Evolutionary conservation across 352 stramenopile species (phyloP), one percentile per base, ranked within the genome.

Genomic region (Pythium aristosporum): DNA sequence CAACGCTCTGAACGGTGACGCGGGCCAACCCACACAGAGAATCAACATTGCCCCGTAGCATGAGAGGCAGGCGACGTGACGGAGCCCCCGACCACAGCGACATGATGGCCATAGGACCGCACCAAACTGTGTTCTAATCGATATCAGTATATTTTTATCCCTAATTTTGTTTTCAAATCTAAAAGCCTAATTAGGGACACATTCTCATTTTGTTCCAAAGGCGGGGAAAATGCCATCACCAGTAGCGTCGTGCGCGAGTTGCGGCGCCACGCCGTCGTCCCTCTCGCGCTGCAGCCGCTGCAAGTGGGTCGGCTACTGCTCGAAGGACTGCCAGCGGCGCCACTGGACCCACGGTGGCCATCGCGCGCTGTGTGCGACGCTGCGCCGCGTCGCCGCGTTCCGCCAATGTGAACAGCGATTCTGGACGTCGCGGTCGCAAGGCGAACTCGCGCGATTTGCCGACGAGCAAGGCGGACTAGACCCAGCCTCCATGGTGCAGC

Each of bases 301-400:
- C 67, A 74, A 79, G 51, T 86, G 79, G 68, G 54, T 72, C 10
- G 60, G 61, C 34, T 92, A 92, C 57, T 92, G 82, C 69, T 85
- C 75, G 16, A 86, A 80, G 48, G 44, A 64, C 9, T 92, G 79
- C 48, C 82, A 91, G 59, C 44, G 67, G 21, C 43, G 43, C 28
- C 71, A 91, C 57, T 91, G 82, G 82, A 77, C 59, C 44, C 12
- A 34, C 18, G 63, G 63, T 15, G 49, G 37, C 10, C 81, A 90
- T 48, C 75, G 75, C 37, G 36, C 32, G 30, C 55, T 67, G 48
- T 90, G 81, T 55, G 36, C 47, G 0, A 58, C 53, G 23, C 47
- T 87, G 41, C 65, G 59, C 11, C 55, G 32, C 16, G 52, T 43
- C 30, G 28, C 72, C 8, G 73, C 59, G 1, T 71, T 71, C 43